Evolutionary conservation across 805 yeast species (phyloP).

Genomic region (Grigorovia transvaalensis): DNA sequence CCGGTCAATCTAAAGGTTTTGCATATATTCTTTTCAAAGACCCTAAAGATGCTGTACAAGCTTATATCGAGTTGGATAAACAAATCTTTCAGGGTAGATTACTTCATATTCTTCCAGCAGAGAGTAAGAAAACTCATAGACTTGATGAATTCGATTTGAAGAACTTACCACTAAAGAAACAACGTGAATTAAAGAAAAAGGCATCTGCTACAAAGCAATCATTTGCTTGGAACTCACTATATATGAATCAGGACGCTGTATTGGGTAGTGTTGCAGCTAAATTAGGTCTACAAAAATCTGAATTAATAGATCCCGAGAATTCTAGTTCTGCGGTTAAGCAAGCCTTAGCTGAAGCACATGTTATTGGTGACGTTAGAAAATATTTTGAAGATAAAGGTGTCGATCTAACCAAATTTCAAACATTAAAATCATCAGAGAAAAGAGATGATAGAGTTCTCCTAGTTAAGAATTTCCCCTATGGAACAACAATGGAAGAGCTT

Average conservation of each 20-base stretch:
- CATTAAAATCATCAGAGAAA: conserved; percentile 35
- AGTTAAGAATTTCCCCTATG: conserved; percentile 85
- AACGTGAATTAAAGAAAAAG: conserved; percentile 71
- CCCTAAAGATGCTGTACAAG: conserved; percentile 63
- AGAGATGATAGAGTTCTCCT: conserved; percentile 73
- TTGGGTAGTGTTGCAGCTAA: conserved; percentile 79
- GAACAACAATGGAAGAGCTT: conserved; percentile 70
- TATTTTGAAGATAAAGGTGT: conserved; percentile 81
- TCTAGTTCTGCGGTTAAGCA: conserved; percentile 88
- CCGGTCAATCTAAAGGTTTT: conserved; percentile 86
- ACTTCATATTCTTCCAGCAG: conserved; percentile 79
- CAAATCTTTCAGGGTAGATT: conserved; percentile 90
- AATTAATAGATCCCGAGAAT: conserved; percentile 78
- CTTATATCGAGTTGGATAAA: conserved; percentile 68
- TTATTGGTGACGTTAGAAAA: conserved; percentile 79
- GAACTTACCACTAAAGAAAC: conserved; percentile 87
- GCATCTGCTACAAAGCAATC: conserved; percentile 76
- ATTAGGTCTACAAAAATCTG: conserved; percentile 73
- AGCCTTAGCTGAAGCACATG: conserved; percentile 95
- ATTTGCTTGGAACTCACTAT: conserved; percentile 92
- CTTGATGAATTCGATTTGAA: conserved; percentile 86
- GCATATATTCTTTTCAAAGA: conserved; percentile 71
- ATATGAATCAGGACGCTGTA: conserved; percentile 85
- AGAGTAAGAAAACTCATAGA: conserved; percentile 68
- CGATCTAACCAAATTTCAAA: conserved; percentile 61